These are phyloP conservation scores for Dovyalis caffra DNA, from an alignment of 345 rosid species.

Conservation along the genomic window DNA sequence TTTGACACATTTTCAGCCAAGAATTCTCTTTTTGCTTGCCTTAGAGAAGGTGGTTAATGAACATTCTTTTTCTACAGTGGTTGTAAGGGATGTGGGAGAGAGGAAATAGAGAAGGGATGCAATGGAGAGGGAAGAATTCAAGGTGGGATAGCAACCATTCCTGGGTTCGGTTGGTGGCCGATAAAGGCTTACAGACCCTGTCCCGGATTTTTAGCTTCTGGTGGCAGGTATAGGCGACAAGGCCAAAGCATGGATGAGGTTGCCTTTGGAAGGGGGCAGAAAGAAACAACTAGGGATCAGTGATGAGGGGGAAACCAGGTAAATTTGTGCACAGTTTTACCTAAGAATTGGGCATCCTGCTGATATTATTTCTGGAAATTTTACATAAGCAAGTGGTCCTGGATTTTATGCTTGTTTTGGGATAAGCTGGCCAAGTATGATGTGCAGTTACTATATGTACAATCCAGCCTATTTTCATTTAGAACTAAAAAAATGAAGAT, in stretches of 20 bases:
- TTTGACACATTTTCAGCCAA: not conserved
- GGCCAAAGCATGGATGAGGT: slow-evolving; percentile 98
- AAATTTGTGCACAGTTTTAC: not conserved
- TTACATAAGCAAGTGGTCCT: not conserved
- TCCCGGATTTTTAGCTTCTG: slow-evolving; percentile 81
- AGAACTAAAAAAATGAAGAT: not conserved
- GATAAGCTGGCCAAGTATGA: not conserved
- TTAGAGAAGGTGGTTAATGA: not conserved
- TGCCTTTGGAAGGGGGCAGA: slow-evolving; percentile 53
- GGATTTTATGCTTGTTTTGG: not conserved
- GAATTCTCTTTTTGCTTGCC: not conserved
- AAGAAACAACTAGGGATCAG: slow-evolving; percentile 12
- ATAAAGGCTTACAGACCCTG: slow-evolving; percentile 95
- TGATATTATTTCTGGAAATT: not conserved
- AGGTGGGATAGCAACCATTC: slow-evolving; percentile 93
- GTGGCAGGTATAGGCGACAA: slow-evolving; percentile 68
- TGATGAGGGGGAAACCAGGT: slow-evolving; percentile 39
- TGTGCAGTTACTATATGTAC: not conserved
- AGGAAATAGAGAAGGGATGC: slow-evolving; percentile 79
- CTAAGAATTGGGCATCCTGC: not conserved
- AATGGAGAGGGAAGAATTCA: slow-evolving; percentile 94
- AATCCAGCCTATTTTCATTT: not conserved
- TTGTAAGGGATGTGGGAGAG: slow-evolving; percentile 79
- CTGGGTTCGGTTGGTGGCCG: slow-evolving; percentile 99
- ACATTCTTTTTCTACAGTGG: slow-evolving; percentile 42